Conservation (phyloP, 2,329 filamentous ascomycete species). For the Shiraia sp. region DNA sequence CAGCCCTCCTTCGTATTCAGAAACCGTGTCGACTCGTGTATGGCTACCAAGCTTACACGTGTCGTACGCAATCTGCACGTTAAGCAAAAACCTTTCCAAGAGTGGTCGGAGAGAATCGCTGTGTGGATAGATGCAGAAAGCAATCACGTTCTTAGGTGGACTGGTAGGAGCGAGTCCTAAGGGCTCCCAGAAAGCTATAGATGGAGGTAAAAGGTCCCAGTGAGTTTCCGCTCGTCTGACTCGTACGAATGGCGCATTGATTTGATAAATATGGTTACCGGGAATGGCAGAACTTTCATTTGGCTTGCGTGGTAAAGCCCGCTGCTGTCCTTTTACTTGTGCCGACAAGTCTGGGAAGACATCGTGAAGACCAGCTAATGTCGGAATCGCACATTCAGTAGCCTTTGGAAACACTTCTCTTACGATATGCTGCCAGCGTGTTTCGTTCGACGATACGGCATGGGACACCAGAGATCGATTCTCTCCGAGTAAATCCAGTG, state of each 20-base stretch:
- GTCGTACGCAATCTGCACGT: slow-evolving; percentile 73
- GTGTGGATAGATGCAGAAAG: slow-evolving; percentile 71
- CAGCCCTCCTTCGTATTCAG: slow-evolving; percentile 41
- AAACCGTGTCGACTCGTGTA: slow-evolving; percentile 45
- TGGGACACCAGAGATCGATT: neutral
- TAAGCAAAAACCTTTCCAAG: slow-evolving; percentile 66
- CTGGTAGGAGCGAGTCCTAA: slow-evolving; percentile 73
- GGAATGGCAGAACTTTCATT: slow-evolving; percentile 33
- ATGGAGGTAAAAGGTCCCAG: slow-evolving; percentile 74
- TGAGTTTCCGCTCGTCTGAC: slow-evolving; percentile 70
- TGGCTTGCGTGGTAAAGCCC: slow-evolving; percentile 33
- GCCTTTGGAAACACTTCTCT: slow-evolving; percentile 36
- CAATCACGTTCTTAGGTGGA: slow-evolving; percentile 71
- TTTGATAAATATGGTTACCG: slow-evolving; percentile 42
- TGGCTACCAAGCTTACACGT: slow-evolving; percentile 73
- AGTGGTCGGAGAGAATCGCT: slow-evolving; percentile 65
- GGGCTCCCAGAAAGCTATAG: slow-evolving; percentile 80
- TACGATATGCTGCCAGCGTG: slow-evolving; percentile 27
- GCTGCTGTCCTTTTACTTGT: slow-evolving; percentile 40
- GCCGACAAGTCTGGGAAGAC: slow-evolving; percentile 46
- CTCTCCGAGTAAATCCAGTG: slow-evolving; percentile 39
- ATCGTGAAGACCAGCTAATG: slow-evolving; percentile 49
- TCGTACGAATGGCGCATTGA: slow-evolving; percentile 72
- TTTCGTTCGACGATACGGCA: slow-evolving; percentile 21
- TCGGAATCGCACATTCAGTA: slow-evolving; percentile 35